These are phyloP conservation scores for Colletotrichum sp. DNA, from an alignment of 2,329 filamentous ascomycete genomes.

Conservation along the genomic window DNA sequence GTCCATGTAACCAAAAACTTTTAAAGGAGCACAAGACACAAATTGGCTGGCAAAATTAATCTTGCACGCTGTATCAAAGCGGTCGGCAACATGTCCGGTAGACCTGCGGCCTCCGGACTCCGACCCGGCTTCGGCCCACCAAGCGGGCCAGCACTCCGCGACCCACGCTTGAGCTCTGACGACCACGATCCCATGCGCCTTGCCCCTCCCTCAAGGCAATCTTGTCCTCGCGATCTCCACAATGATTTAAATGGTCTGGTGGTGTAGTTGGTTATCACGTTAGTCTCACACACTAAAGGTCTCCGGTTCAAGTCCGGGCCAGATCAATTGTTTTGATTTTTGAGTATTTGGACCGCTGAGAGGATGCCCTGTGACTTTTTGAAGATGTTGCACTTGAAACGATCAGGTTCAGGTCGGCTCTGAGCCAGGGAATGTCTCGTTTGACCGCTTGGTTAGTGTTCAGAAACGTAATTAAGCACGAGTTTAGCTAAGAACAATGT, in stretches of 20 bases:
- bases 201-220: background rate
- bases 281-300: conserved; percentile 44
- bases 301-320: conserved; percentile 21
- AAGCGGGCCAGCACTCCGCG: background rate
- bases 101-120: background rate
- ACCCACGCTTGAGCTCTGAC: background rate
- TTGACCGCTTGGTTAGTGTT: background rate
- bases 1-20: background rate
- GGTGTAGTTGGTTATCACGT: conserved; percentile 53
- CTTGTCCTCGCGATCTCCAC: background rate
- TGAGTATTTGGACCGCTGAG: background rate
- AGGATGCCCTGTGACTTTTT: background rate
- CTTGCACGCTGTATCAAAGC: background rate
- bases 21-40: background rate
- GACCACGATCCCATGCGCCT: background rate
- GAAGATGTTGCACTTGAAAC: background rate
- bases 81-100: background rate
- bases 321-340: background rate
- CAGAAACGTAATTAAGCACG: background rate
- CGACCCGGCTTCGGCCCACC: background rate
- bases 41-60: background rate
- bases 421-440: background rate
- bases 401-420: background rate
- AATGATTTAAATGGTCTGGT: conserved; percentile 4
- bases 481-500: background rate